Conservation (phyloP, 257 asterid species). For the Echium plantagineum region DNA sequence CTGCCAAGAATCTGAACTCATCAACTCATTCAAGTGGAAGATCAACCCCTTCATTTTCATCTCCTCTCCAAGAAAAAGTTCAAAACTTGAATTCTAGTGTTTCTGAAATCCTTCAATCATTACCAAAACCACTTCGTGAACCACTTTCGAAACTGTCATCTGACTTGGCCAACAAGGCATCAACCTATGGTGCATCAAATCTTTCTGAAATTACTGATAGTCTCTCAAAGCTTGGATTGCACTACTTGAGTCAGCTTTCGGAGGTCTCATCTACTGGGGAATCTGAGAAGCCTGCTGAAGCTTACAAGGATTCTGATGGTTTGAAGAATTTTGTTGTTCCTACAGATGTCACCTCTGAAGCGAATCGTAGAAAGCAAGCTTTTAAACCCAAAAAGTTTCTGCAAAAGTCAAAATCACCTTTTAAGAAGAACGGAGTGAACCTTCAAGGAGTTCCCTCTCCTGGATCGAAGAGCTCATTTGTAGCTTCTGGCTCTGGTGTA, state of each 20-base stretch:
- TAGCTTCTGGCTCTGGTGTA: background rate
- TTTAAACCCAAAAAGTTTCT: too few relatives aligned
- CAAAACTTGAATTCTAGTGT: slow-evolving; percentile 24
- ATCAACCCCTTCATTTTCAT: slow-evolving; percentile 31
- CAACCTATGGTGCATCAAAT: slow-evolving; percentile 30
- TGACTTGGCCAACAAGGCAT: slow-evolving; percentile 30
- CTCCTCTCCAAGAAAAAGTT: slow-evolving; percentile 18
- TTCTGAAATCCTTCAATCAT: slow-evolving; percentile 28
- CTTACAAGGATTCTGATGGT: slow-evolving; percentile 4
- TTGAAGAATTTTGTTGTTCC: background rate
- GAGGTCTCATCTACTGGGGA: slow-evolving; percentile 17
- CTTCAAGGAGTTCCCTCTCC: background rate
- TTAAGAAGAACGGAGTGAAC: background rate
- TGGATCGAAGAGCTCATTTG: background rate
- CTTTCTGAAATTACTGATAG: slow-evolving; percentile 33
- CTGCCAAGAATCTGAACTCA: slow-evolving; percentile 18
- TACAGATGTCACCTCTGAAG: background rate
- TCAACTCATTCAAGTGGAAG: slow-evolving; percentile 27
- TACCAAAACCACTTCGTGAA: slow-evolving; percentile 46
- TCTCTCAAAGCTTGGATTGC: slow-evolving; percentile 35
- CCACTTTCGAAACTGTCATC: slow-evolving; percentile 29
- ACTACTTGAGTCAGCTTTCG: slow-evolving; percentile 31
- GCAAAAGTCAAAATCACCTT: too few relatives aligned
- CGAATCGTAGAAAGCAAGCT: background rate
- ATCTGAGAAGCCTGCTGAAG: slow-evolving; percentile 14